A percentile compares a stretch with the other conserved stretches of the same genome.
Evolutionary conservation across 2,329 filamentous ascomycete genomes (phyloP).

Genomic region (Fusarium sp.): DNA sequence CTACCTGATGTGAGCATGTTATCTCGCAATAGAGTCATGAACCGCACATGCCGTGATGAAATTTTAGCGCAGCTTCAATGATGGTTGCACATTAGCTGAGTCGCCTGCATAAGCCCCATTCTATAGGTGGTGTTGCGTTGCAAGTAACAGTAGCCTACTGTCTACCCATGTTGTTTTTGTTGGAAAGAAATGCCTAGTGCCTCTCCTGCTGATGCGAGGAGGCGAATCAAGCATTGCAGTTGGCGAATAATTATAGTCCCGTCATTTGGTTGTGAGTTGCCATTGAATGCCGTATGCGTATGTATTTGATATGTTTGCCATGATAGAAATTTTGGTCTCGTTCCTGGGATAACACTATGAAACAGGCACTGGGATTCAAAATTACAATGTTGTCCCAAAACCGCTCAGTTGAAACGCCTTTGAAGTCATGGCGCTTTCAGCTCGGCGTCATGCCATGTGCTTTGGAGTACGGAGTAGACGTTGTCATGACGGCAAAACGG

Average conservation of each 20-base stretch:
- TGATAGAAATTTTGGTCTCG: background rate
- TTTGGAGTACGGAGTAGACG: slow-evolving; percentile 8
- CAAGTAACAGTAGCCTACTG: too few relatives aligned
- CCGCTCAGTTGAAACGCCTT: slow-evolving; percentile 18
- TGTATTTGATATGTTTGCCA: background rate
- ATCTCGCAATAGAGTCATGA: background rate
- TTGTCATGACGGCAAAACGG: slow-evolving; percentile 7
- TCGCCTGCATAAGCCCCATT: slow-evolving; percentile 24
- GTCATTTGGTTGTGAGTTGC: slow-evolving; percentile 9
- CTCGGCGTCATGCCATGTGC: background rate
- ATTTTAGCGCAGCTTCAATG: background rate
- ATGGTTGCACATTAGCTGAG: slow-evolving; percentile 2
- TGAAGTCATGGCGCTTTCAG: slow-evolving; percentile 30
- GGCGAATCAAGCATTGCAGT: slow-evolving; percentile 30
- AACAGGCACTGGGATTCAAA: slow-evolving; percentile 4
- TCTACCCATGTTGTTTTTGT: background rate
- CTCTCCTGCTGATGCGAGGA: background rate
- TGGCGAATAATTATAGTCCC: slow-evolving; percentile 17
- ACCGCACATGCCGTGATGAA: background rate
- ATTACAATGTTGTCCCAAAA: background rate
- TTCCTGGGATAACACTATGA: background rate
- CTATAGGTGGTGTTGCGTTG: slow-evolving; percentile 4
- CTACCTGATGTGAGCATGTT: background rate
- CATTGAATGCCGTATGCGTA: background rate
- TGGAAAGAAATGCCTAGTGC: slow-evolving; percentile 13